These are phyloP conservation scores for Umbelopsis isabellina DNA, from an alignment of 192 early-diverging fungal genomes.

Conservation along the genomic window DNA sequence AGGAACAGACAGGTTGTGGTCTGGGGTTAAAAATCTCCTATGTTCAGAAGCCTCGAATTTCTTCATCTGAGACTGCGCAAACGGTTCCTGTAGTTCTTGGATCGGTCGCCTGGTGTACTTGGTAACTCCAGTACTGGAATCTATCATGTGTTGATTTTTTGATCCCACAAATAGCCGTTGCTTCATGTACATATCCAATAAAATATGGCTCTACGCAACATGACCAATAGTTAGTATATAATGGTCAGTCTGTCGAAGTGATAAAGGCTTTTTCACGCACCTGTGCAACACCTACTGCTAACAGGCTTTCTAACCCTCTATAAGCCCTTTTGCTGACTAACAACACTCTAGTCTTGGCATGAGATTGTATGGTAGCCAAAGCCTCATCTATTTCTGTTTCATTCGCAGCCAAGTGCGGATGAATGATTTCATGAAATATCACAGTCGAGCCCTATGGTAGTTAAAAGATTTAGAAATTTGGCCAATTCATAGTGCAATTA, in stretches of 20 bases:
- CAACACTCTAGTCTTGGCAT: neutral
- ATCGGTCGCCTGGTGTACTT: neutral
- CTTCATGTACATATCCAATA: too few species aligned
- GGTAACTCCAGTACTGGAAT: neutral
- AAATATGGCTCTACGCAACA: too few species aligned
- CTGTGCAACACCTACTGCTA: neutral
- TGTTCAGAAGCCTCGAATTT: neutral
- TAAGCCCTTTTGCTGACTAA: neutral
- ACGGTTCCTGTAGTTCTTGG: neutral
- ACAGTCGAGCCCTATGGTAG: neutral
- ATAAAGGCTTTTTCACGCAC: neutral
- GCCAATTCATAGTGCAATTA: neutral
- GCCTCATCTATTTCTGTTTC: constrained; percentile 19
- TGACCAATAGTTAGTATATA: too few species aligned
- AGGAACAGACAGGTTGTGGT: neutral
- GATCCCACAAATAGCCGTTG: too few species aligned
- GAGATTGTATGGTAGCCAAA: neutral
- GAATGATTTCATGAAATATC: constrained; percentile 17
- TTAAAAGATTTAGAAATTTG: neutral
- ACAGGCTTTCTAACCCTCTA: neutral
- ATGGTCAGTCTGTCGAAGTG: too few species aligned
- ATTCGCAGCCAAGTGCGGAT: constrained; percentile 8
- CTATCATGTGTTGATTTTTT: too few species aligned
- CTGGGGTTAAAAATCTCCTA: constrained; percentile 1
- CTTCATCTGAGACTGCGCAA: neutral